Base-by-base conservation (phyloP, 1,284 basidiomycete species). In the Cronartium quercuum region DNA sequence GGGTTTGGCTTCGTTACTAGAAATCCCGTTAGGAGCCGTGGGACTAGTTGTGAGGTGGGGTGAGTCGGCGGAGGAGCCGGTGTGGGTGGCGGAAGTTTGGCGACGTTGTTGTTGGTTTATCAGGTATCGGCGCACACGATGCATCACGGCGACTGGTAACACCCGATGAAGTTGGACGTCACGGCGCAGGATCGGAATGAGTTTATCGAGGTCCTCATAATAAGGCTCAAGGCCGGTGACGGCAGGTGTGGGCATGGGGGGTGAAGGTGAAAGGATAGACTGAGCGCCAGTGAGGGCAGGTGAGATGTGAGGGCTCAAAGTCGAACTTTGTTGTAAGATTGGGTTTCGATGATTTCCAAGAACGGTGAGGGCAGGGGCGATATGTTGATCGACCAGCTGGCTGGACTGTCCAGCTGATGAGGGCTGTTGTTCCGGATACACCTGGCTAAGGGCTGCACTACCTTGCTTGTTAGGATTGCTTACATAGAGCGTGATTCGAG, bases 161-260 rank as follows among this genome's bases (percentile, higher is more conserved):
- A 61, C 34, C 42, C 68, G 29, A 38, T 71, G 68, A 9, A 71
- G 42, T 51, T 65, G 60, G 12, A 61, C 55, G 35, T 71, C 57
- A 6, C 35, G 35, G 34, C 68, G n/a, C 7, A 71, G 60, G 37
- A 71, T 71, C 38, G 40, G 7, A 21, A 40, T 44, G 38, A 71
- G 44, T 40, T 64, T 71, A 29, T 71, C 68, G 41, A 71, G 55
- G 61, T 71, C 68, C n/a, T 71, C 47, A 57, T 71, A 71, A 57
- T 71, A 71, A 41, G 37, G 61, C 47, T 60, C 37, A 41, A 71
- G 47, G 29, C 62, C 68, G 1, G 68, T 60, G 13, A 13, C 12
- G 29, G 40, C 37, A 42, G 68, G 18, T 13, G 35, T 10, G n/a
- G 10, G 55, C 24, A 57, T 24, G 34, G 57, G 38, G 10, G 21